Percentiles rank a stretch among this genome's conserved stretches.
Evolutionary conservation across 2,329 filamentous ascomycete genomes (phyloP).

Genomic region (Exophiala sideris): DNA sequence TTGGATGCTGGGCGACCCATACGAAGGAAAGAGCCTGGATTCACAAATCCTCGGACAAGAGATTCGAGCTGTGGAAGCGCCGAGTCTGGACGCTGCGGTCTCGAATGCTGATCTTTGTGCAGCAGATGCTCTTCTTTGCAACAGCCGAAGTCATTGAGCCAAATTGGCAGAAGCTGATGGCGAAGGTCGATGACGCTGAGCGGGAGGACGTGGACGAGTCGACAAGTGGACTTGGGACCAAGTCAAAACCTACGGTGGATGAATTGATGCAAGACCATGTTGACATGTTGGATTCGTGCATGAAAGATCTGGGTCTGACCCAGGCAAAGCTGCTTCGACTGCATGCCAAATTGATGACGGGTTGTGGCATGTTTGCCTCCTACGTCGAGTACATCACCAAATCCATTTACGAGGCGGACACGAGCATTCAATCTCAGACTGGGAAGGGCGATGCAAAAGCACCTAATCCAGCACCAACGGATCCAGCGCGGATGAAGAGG

Average conservation of each 20-base stretch:
- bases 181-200: slow-evolving; percentile 64
- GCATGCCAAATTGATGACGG: slow-evolving; percentile 94
- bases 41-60: slow-evolving; percentile 68
- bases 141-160: slow-evolving; percentile 96
- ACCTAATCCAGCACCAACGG: slow-evolving; percentile 35
- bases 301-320: slow-evolving; percentile 98
- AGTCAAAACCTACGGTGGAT: slow-evolving; percentile 73
- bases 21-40: slow-evolving; percentile 78
- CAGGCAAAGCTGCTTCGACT: slow-evolving; percentile 93
- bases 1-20: slow-evolving; percentile 85
- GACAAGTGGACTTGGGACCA: slow-evolving; percentile 32
- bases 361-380: slow-evolving; percentile 87
- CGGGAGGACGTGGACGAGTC: slow-evolving; percentile 17
- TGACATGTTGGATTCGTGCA: slow-evolving; percentile 92
- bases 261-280: slow-evolving; percentile 99
- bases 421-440: slow-evolving; percentile 35
- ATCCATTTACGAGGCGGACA: slow-evolving; percentile 78
- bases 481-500: slow-evolving; percentile 64
- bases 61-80: slow-evolving; percentile 87
- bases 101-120: slow-evolving; percentile 94
- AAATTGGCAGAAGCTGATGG: slow-evolving; percentile 93
- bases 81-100: slow-evolving; percentile 87
- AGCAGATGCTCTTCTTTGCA: slow-evolving; percentile 95
- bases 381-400: slow-evolving; percentile 85
- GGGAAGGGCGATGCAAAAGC: slow-evolving; percentile 26